A percentile compares a stretch with the other conserved stretches of the same genome.
Conservation (phyloP, 2,329 filamentous ascomycete species). For the Venturia oleaginea region DNA sequence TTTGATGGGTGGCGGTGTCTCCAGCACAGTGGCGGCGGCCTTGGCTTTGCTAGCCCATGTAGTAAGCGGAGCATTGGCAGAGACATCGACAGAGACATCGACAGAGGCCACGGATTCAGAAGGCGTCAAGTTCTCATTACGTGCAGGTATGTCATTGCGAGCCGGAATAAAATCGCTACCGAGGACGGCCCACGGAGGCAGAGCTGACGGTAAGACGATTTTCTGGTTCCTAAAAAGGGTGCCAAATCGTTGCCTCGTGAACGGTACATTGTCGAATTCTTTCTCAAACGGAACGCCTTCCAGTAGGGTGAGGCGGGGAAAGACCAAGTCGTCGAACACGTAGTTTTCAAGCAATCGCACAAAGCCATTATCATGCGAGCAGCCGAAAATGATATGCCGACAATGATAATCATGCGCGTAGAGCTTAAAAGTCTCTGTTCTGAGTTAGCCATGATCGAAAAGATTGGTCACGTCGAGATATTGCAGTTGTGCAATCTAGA, state of each 20-base stretch:
- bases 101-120: slow-evolving; percentile 6
- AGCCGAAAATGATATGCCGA: slow-evolving; percentile 51
- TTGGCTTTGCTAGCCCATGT: slow-evolving; percentile 8
- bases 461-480: neutral
- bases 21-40: neutral
- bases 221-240: slow-evolving; percentile 39
- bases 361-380: slow-evolving; percentile 48
- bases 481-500: neutral
- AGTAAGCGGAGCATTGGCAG: neutral
- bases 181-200: neutral
- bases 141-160: slow-evolving; percentile 4
- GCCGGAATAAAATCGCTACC: neutral
- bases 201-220: neutral
- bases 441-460: slow-evolving; percentile 14
- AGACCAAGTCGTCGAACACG: slow-evolving; percentile 34
- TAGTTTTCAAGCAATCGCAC: slow-evolving; percentile 43
- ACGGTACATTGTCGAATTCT: slow-evolving; percentile 38
- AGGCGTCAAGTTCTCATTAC: neutral
- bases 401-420: slow-evolving; percentile 50
- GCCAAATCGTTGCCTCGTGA: slow-evolving; percentile 41
- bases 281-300: slow-evolving; percentile 49
- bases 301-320: slow-evolving; percentile 44
- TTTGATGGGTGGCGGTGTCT: slow-evolving; percentile 26
- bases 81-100: neutral
- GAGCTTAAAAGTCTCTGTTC: slow-evolving; percentile 45